A percentile compares a stretch with the other conserved stretches of the same genome.
These are phyloP conservation scores for Aegilops speltoides DNA, from an alignment of 176 grass and related monocot genomes.

Conservation along the genomic window DNA sequence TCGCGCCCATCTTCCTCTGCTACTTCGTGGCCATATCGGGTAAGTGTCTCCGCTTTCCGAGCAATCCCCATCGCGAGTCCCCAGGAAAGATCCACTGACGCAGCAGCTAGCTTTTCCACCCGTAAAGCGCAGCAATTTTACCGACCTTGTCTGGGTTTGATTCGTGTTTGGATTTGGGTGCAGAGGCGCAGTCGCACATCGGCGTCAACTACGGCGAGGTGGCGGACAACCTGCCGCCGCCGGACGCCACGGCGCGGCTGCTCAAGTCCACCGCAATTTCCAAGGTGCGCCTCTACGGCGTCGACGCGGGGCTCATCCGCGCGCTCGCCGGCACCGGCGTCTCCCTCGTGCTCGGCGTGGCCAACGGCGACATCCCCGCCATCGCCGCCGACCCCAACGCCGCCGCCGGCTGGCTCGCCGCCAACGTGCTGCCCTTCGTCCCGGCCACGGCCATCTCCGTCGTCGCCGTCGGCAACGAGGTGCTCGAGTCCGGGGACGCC, in stretches of 20 bases:
- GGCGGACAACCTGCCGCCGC: conserved; percentile 87
- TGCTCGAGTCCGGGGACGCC: conserved; percentile 79
- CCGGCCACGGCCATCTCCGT: conserved; percentile 49
- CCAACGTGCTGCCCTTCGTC: conserved; percentile 82
- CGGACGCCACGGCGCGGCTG: conserved; percentile 56
- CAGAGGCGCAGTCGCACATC: conserved; percentile 62
- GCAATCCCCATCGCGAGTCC: conserved; percentile 13
- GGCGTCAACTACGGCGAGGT: conserved; percentile 98
- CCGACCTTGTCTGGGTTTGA: neutral
- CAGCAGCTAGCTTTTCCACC: neutral
- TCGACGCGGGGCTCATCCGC: conserved; percentile 61
- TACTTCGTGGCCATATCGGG: conserved; percentile 48
- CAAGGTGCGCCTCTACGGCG: conserved; percentile 82
- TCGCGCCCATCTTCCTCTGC: conserved; percentile 34
- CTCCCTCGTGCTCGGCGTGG: conserved; percentile 69
- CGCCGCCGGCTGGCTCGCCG: conserved; percentile 61
- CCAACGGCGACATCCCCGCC: conserved; percentile 91
- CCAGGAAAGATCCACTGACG: conserved; percentile 9
- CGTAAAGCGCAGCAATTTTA: conserved; percentile 11
- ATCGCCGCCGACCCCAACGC: conserved; percentile 74
- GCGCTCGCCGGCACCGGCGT: conserved; percentile 69
- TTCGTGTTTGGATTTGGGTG: neutral
- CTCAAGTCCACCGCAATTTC: conserved; percentile 79
- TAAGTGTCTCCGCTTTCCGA: conserved; percentile 27
- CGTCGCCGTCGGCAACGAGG: conserved; percentile 87